Evolutionary conservation across 2,329 filamentous ascomycete species (phyloP), one percentile per base, ranked within the genome.

Genomic region (Ramichloridium luteum): DNA sequence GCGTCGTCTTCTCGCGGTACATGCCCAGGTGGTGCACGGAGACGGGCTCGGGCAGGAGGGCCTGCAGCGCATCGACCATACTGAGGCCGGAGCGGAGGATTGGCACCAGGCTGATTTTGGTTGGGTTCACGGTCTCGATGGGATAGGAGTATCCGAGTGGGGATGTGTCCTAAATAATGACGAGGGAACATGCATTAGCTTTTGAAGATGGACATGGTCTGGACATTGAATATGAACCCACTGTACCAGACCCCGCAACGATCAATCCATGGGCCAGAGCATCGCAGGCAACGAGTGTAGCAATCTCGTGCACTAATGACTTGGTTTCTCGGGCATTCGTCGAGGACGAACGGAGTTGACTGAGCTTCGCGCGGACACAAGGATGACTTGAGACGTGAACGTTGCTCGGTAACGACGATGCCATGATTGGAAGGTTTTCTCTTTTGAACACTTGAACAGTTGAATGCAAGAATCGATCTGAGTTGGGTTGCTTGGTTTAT

Each of bases 11-110:
- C 56, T 94, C 86, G 52, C 86, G 83, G 68, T 88, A 96, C 51
- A 96, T 78, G 44, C 90, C 88, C 5, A 96, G 78, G 56, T 96
- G 88, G 63, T 96, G 85, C 42, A 94, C 73, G 5, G 85, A 78
- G 17, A 88, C 80, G 4, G 83, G 71, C 22, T 59, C 54, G 12
- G 88, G 86, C 37, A 96, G 82, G 48, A 96, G 69, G 16, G 76
- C 77, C 62, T 88, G 78, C 26, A 93, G 64, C 15, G 84, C 80
- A 52, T 93, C 82, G 26, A 93, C 72, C 86, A 96, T 94, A 55
- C 75, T 82, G 25, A 94, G 67, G 15, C 88, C 88, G 3, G 83
- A 93, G 38, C 88, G 73, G n/a, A 96, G 72, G 57, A 96, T 93
- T 22, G 88, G 88, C 3, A 96, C 78, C 32, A 96, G 70, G 31